Conservation (phyloP, 2,329 filamentous ascomycete genomes). For the Fusarium nanum region DNA sequence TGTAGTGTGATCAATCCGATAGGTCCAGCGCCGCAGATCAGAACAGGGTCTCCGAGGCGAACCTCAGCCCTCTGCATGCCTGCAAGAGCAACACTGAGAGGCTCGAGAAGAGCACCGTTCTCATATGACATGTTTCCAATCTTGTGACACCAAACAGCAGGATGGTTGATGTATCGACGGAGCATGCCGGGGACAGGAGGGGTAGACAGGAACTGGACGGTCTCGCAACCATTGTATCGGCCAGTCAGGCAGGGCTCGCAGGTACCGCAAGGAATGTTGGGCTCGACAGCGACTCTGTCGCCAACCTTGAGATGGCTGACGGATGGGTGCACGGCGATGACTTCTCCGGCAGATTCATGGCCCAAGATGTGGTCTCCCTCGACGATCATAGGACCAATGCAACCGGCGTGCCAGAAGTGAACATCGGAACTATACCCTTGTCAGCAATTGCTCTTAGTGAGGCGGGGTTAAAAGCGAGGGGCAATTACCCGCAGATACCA, state of each 20-base stretch:
- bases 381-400: slow-evolving; percentile 97
- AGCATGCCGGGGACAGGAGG: slow-evolving; percentile 89
- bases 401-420: slow-evolving; percentile 96
- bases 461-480: slow-evolving; percentile 3
- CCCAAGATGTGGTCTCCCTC: slow-evolving; percentile 89
- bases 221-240: slow-evolving; percentile 94
- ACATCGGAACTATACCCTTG: slow-evolving; percentile 77
- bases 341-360: slow-evolving; percentile 89
- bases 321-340: slow-evolving; percentile 84
- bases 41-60: slow-evolving; percentile 83
- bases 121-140: slow-evolving; percentile 93
- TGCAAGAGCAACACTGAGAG: slow-evolving; percentile 87
- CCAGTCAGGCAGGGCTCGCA: slow-evolving; percentile 94
- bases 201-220: slow-evolving; percentile 87
- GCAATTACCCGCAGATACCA: slow-evolving; percentile 87
- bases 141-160: slow-evolving; percentile 95
- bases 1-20: slow-evolving; percentile 92
- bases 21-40: slow-evolving; percentile 92
- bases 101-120: slow-evolving; percentile 90
- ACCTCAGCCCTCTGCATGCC: slow-evolving; percentile 86
- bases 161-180: slow-evolving; percentile 94
- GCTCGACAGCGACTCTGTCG: slow-evolving; percentile 93
- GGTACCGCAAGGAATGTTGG: slow-evolving; percentile 89
- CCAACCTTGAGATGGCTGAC: slow-evolving; percentile 83
- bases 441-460: slow-evolving; percentile 24